Evolutionary conservation across 257 asterid genomes (phyloP).

Genomic region (Fraxinus americana): DNA sequence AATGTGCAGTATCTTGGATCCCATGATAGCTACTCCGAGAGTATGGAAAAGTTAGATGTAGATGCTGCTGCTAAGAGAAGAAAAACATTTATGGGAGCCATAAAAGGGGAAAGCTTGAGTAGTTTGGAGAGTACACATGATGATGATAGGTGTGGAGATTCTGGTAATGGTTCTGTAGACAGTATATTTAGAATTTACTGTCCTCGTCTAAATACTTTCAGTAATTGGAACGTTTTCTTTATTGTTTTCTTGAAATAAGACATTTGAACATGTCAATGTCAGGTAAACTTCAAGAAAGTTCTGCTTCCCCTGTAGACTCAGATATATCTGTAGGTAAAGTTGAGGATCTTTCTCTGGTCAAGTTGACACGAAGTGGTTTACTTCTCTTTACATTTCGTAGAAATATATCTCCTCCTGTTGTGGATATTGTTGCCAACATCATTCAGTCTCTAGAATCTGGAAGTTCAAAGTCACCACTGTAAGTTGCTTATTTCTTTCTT

Average conservation of each 20-base stretch:
- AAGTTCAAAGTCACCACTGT: conserved; percentile 43
- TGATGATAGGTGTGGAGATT: conserved; percentile 16
- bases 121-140: conserved; percentile 11
- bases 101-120: conserved; percentile 5
- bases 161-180: conserved; percentile 23
- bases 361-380: conserved; percentile 49
- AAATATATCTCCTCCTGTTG: conserved; percentile 34
- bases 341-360: conserved; percentile 45
- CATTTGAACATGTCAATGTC: neutral
- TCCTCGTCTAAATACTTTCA: neutral
- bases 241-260: neutral
- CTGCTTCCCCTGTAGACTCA: conserved; percentile 26
- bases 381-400: conserved; percentile 44
- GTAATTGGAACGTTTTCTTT: neutral
- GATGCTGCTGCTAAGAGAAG: conserved; percentile 35
- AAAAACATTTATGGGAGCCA: conserved; percentile 25
- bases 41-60: conserved; percentile 22
- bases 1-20: conserved; percentile 22
- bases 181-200: neutral
- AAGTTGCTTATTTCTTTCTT: conserved; percentile 18
- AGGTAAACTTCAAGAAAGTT: neutral
- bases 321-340: conserved; percentile 18
- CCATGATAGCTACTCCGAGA: neutral
- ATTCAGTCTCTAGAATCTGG: conserved; percentile 39
- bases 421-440: conserved; percentile 36